A percentile compares a stretch with the other conserved stretches of the same genome.
These are phyloP conservation scores for Castanospermum australe DNA, from an alignment of 306 rosid genomes.

Conservation along the genomic window DNA sequence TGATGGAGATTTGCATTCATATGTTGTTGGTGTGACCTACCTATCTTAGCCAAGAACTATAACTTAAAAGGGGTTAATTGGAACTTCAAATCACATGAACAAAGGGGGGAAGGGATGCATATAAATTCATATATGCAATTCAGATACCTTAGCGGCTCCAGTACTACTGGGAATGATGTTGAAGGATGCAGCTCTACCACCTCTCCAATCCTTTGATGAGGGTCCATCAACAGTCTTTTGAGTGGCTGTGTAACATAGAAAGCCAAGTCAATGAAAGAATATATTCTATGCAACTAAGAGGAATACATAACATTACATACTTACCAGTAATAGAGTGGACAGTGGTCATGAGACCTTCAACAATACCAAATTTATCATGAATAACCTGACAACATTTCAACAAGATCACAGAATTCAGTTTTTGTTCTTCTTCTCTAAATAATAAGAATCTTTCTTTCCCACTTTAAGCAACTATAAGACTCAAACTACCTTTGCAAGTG, in stretches of 20 bases:
- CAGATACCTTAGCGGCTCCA: conserved; percentile 86
- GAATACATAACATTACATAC: conserved; percentile 2
- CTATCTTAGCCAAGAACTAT: background rate
- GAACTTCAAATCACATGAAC: background rate
- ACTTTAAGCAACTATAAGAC: background rate
- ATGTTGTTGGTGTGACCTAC: background rate
- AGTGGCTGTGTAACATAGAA: conserved; percentile 51
- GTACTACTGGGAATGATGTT: conserved; percentile 97
- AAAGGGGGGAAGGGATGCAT: background rate
- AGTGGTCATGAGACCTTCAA: conserved; percentile 82
- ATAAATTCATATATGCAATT: background rate
- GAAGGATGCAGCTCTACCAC: conserved; percentile 92
- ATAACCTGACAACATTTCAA: conserved; percentile 49
- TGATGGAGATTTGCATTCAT: background rate
- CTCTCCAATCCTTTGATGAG: conserved; percentile 94
- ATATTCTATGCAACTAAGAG: background rate
- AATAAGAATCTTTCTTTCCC: background rate
- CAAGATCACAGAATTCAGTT: background rate
- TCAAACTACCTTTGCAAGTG: conserved; percentile 73
- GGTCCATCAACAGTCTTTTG: conserved; percentile 98
- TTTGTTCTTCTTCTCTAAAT: background rate
- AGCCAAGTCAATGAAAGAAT: background rate
- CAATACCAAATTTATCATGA: conserved; percentile 68
- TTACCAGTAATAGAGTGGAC: conserved; percentile 74
- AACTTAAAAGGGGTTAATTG: background rate